These are phyloP conservation scores for Nepenthes alata DNA, from an alignment of 179 eudicot species.

Conservation along the genomic window DNA sequence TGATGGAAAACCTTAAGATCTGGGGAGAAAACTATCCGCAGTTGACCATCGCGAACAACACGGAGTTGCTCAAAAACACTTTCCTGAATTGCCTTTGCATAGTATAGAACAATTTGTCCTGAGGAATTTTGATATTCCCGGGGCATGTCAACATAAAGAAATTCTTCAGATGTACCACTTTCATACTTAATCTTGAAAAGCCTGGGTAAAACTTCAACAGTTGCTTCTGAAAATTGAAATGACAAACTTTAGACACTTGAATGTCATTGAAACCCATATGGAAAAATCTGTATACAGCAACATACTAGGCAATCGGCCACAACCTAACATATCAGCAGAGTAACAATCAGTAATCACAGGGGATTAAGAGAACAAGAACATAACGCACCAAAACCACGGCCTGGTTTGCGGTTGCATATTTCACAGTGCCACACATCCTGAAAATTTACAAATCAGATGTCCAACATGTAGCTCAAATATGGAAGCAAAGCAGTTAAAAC, in stretches of 20 bases:
- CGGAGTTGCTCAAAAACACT: slow-evolving; percentile 97
- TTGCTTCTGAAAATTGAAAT: slow-evolving; percentile 58
- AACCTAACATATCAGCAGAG: background rate
- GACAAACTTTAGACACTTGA: background rate
- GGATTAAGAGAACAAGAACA: slow-evolving; percentile 8
- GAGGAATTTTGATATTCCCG: slow-evolving; percentile 77
- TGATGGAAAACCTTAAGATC: slow-evolving; percentile 56
- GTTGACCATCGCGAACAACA: slow-evolving; percentile 96
- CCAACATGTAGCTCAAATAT: background rate
- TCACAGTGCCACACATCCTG: slow-evolving; percentile 99
- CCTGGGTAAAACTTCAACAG: slow-evolving; percentile 94
- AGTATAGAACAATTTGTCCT: slow-evolving; percentile 92
- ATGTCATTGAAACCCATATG: background rate
- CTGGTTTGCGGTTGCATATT: slow-evolving; percentile 96
- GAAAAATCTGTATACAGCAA: background rate
- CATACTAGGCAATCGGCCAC: background rate
- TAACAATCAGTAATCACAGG: background rate
- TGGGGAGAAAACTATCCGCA: slow-evolving; percentile 83
- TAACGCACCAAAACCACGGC: slow-evolving; percentile 92
- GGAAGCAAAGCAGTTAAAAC: background rate
- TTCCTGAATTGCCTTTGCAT: slow-evolving; percentile 97
- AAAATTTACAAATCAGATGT: slow-evolving; percentile 3
- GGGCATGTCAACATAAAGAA: slow-evolving; percentile 96
- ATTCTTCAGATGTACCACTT: slow-evolving; percentile 95
- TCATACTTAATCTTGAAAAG: slow-evolving; percentile 94